These are phyloP conservation scores for Phyllosticta citribraziliensis DNA, from an alignment of 2,329 filamentous ascomycete genomes.

Conservation along the genomic window DNA sequence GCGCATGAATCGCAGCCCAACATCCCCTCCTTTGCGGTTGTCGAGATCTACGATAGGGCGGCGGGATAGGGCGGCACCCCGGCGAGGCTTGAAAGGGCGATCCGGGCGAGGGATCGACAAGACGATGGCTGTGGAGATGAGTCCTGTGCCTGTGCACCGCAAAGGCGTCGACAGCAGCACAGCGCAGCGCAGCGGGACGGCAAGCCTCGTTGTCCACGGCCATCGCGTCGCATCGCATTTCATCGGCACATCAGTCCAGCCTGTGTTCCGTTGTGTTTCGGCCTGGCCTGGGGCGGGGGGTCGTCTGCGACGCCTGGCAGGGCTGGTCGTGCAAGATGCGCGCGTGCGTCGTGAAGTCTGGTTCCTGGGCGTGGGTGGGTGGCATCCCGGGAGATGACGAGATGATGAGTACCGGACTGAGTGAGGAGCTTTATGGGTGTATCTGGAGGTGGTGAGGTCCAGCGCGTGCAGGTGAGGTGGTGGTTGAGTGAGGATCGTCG, in stretches of 20 bases:
- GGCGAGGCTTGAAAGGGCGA: conserved; percentile 7
- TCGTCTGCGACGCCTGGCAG: neutral
- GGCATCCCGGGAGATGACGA: no score
- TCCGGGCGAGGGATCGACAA: conserved; percentile 7
- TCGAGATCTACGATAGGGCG: conserved; percentile 3
- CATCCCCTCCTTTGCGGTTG: neutral
- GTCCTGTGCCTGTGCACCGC: neutral
- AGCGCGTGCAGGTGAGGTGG: no score
- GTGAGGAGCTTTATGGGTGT: no score
- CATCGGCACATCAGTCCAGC: neutral
- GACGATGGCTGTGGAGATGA: conserved; percentile 5
- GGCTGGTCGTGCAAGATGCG: neutral
- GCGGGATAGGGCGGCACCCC: neutral
- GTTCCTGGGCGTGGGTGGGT: neutral
- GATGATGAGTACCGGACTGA: no score
- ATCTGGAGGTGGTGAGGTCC: no score
- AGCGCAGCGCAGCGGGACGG: neutral
- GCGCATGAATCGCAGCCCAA: conserved; percentile 8
- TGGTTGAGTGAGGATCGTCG: neutral
- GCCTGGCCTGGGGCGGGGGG: neutral
- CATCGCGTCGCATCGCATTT: no score
- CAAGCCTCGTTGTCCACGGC: neutral
- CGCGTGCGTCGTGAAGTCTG: neutral
- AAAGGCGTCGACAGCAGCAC: no score
- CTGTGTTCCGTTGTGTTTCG: neutral